Conservation (phyloP, 1,284 basidiomycete genomes). For the Malassezia arunalokei region DNA sequence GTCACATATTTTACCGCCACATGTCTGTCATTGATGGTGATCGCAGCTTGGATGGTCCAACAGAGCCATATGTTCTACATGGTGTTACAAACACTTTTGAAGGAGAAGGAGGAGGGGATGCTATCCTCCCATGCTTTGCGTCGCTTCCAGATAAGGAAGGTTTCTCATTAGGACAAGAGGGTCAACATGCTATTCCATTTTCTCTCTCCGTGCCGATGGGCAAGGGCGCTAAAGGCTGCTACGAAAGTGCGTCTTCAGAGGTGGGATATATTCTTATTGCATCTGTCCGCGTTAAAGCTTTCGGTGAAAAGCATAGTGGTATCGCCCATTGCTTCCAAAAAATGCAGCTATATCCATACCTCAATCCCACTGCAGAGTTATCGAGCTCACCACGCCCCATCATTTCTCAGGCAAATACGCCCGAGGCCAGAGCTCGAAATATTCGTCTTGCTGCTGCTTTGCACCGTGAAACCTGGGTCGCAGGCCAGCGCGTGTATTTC, state of each 20-base stretch:
- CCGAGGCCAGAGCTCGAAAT: conserved; percentile 54
- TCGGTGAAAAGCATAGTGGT: conserved; percentile 47
- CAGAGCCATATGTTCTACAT: conserved; percentile 39
- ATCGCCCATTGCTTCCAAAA: conserved; percentile 85
- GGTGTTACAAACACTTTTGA: conserved; percentile 30
- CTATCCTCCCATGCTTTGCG: conserved; percentile 50
- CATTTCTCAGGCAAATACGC: conserved; percentile 54
- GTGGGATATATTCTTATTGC: conserved; percentile 74
- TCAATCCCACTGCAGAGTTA: conserved; percentile 59
- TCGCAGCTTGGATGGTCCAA: conserved; percentile 26
- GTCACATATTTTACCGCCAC: conserved; percentile 78
- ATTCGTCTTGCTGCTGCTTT: conserved; percentile 63
- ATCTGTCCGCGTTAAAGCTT: conserved; percentile 68
- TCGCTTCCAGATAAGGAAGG: conserved; percentile 57
- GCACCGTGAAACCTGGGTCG: conserved; percentile 68
- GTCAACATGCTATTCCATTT: conserved; percentile 65
- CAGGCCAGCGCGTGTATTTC: conserved; percentile 69
- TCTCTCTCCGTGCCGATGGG: conserved; percentile 61
- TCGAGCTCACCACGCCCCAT: conserved; percentile 57
- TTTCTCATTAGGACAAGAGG: conserved; percentile 52
- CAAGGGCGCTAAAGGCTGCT: conserved; percentile 61
- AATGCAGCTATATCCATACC: conserved; percentile 68
- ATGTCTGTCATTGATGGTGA: conserved; percentile 53
- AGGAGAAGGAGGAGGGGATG: conserved; percentile 49
- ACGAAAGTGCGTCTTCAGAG: conserved; percentile 55